Base-by-base conservation (phyloP, 805 yeast genomes). In the Kodamaea nitidulidarum region DNA sequence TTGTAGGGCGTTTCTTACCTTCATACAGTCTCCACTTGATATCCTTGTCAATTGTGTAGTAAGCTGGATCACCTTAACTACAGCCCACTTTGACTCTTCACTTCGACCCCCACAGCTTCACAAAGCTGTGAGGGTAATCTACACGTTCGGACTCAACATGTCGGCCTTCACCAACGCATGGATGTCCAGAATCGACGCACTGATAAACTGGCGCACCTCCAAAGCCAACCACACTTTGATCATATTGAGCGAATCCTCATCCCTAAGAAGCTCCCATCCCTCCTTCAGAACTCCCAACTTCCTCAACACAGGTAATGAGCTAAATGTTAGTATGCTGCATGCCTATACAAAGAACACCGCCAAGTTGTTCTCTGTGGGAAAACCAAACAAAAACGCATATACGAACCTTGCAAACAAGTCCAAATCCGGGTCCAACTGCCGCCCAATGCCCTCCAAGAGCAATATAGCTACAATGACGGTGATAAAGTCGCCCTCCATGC, bases 401-500 rank as follows among this genome's bases (percentile, higher is more conserved):
- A 84, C 93, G 74, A 79, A 85, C 93, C 95, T 85, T 75, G 95
- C 95, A 74, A 93, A 91, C 36, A 93, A 73, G 63, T 93, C 98
- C 53, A 93, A 70, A 31, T 88, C 80, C 2, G 98, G 97, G 60
- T 93, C 95, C 40, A 93, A 70, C 60, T 84, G 95, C 55, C 98
- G 73, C 15, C 98, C 98, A 39, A 93, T 84, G 8, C 99, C 99
- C 61, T 93, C 98, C 41, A 93, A 65, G 40, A 93, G 68, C 39
- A 93, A 64, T 16, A 93, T 88, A 1, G 98, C 96, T 22, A 93
- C 88, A n/a, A 93, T 84, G 16, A 93, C 96, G 21, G 95, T 88
- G 31, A 93, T 81, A 55, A 93, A 93, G 60, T 93, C 98, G 5
- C 95, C 95, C 56, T 93, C 99, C 95, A 93, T 85, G 55, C 96